Percentiles rank a stretch among this genome's conserved stretches.
phyloP scores from a whole-genome alignment of 2,329 filamentous ascomycete genomes.

The Dothideomycetidae sp. region DNA sequence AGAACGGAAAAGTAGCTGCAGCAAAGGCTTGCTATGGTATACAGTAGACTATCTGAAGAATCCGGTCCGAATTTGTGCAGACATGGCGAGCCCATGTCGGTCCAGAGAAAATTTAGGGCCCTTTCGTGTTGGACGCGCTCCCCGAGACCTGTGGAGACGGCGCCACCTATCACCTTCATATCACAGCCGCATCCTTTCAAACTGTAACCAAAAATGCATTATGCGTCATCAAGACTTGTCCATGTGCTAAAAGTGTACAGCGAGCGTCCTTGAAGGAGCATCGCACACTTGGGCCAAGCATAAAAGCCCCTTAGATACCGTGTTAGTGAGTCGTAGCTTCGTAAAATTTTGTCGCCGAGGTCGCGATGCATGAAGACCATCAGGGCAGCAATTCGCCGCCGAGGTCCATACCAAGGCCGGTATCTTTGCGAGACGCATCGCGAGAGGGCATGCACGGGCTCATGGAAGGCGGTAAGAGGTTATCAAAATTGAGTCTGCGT shows the following conservation, averaged over 20 bases:
- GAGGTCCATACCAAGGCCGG: conserved; percentile 48
- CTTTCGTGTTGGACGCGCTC: too few relatives aligned
- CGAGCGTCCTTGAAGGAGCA: too few relatives aligned
- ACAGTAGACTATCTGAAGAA: conserved; percentile 8
- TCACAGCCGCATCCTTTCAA: too few relatives aligned
- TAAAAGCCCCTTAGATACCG: too few relatives aligned
- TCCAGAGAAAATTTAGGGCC: background rate
- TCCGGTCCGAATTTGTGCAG: background rate
- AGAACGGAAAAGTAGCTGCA: background rate
- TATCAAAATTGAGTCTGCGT: conserved; percentile 70
- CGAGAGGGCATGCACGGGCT: conserved; percentile 23
- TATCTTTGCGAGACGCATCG: conserved; percentile 27
- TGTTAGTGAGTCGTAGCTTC: background rate
- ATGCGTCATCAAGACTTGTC: background rate
- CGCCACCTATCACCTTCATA: too few relatives aligned
- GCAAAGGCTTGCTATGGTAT: conserved; percentile 1
- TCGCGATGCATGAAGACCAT: background rate
- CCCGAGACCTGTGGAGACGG: too few relatives aligned
- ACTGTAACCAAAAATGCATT: too few relatives aligned
- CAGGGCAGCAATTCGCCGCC: conserved; percentile 44
- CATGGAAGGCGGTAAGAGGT: conserved; percentile 44
- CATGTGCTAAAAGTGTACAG: background rate
- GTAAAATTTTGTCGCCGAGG: background rate
- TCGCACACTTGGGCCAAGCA: too few relatives aligned
- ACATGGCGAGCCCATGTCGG: background rate